Evolutionary conservation across 805 yeast genomes (phyloP), one percentile per base, ranked within the genome.

Genomic region (Yamadazyma sp.): DNA sequence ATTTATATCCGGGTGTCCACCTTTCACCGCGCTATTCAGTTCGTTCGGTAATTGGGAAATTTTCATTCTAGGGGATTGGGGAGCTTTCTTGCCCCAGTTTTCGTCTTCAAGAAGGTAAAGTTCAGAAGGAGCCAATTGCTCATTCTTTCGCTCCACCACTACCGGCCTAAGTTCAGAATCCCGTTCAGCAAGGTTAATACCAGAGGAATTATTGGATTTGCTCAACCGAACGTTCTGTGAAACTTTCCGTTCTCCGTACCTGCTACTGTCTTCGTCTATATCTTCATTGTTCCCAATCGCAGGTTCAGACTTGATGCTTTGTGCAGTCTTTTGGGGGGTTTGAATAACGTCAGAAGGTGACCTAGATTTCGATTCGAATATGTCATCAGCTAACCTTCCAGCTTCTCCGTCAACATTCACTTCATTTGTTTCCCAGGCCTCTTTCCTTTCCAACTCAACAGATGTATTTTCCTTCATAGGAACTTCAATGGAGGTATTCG

Each of bases 381-480:
- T 67, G 46, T 65, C 71, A 37, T 67, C 71, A 1, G 55, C 71
- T 32, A 68, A 50, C 32, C 52, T 58, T 39, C 57, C 67, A 3
- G 73, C 67, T 23, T 59, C 52, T 16, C 47, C 53, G 38, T 61
- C 62, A 15, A 57, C 50, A 6, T 46, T 43, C 0, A 50, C 16
- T 2, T 49, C 47, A 26, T 37, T 52, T 21, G 45, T 52, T 35
- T 63, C 60, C 73, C 73, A 67, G 1, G 71, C 67, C 38, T 67
- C 72, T 23, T 54, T 58, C 32, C 43, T 52, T 21, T 57, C 60
- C 24, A 54, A 55, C 14, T 35, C 38, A 5, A 13, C 11, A 7
- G 31, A 5, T 16, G 54, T 55, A 21, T 21, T 21, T 11, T 28
- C 23, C 14, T 18, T 37, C 3, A n/a, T 3, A 9, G n/a, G 23